Conservation (phyloP, 768 basidiomycete genomes). For the Lactarius tabidus region DNA sequence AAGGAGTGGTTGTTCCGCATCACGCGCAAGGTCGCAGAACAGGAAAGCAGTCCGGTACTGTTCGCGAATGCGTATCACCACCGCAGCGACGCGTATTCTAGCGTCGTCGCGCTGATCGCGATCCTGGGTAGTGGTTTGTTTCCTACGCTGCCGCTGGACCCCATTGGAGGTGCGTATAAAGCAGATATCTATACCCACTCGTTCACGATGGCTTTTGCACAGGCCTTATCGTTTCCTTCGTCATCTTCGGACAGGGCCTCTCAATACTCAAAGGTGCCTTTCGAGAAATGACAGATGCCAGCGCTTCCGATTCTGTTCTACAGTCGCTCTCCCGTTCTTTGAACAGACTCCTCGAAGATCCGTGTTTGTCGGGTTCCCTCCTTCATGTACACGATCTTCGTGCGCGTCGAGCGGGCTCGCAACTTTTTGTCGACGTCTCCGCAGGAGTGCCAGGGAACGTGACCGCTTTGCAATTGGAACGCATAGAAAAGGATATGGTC, state of each 20-base stretch:
- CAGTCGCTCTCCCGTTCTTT: constrained; percentile 52
- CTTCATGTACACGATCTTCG: constrained; percentile 55
- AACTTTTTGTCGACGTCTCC: constrained; percentile 78
- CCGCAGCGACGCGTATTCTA: constrained; percentile 94
- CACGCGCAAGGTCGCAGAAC: constrained; percentile 85
- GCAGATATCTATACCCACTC: background rate
- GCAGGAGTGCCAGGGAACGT: constrained; percentile 60
- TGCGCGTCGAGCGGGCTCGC: constrained; percentile 73
- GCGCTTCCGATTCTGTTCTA: constrained; percentile 53
- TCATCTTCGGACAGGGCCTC: constrained; percentile 80
- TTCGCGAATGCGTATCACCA: constrained; percentile 97
- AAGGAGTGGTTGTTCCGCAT: constrained; percentile 94
- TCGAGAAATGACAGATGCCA: constrained; percentile 80
- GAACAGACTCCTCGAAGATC: constrained; percentile 12
- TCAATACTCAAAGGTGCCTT: constrained; percentile 64
- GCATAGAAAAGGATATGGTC: constrained; percentile 60
- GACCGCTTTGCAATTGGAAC: constrained; percentile 54
- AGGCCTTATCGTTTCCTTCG: constrained; percentile 86
- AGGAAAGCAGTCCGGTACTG: constrained; percentile 88
- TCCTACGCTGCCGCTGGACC: constrained; percentile 85
- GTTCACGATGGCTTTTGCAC: constrained; percentile 3
- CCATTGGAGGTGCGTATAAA: constrained; percentile 71
- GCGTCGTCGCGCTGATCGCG: constrained; percentile 84
- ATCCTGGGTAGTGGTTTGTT: constrained; percentile 88
- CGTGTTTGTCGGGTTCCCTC: background rate